A percentile compares a stretch with the other conserved stretches of the same genome.
phyloP scores from a whole-genome alignment of 805 yeast genomes.

The Phaffomyces thermotolerans region DNA sequence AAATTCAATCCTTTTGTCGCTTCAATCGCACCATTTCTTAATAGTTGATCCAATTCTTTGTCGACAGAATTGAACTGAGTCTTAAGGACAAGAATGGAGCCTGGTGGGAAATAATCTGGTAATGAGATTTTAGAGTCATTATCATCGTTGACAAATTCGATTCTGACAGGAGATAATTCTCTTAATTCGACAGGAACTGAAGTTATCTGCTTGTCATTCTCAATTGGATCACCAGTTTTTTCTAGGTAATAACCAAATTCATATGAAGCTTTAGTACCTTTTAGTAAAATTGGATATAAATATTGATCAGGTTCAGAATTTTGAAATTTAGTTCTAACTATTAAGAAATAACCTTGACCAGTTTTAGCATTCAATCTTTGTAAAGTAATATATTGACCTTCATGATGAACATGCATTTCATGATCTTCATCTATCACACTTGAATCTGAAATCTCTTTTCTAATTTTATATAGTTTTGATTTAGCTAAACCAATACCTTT shows the following conservation, averaged over 20 bases:
- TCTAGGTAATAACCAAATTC: slow-evolving; percentile 53
- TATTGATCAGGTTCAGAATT: slow-evolving; percentile 36
- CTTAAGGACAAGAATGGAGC: slow-evolving; percentile 79
- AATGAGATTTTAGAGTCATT: slow-evolving; percentile 47
- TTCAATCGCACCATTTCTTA: slow-evolving; percentile 69
- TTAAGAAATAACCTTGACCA: slow-evolving; percentile 82
- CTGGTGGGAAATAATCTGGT: slow-evolving; percentile 71
- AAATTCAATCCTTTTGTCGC: slow-evolving; percentile 58
- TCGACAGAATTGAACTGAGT: slow-evolving; percentile 66
- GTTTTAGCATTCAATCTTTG: slow-evolving; percentile 78
- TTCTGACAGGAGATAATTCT: slow-evolving; percentile 42
- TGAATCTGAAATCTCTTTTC: slow-evolving; percentile 49
- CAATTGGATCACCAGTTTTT: slow-evolving; percentile 40
- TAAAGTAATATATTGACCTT: slow-evolving; percentile 84
- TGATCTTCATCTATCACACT: slow-evolving; percentile 45
- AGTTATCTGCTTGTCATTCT: slow-evolving; percentile 38
- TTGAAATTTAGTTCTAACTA: slow-evolving; percentile 77
- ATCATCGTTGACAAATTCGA: slow-evolving; percentile 32
- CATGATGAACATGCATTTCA: slow-evolving; percentile 92
- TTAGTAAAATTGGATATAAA: slow-evolving; percentile 49
- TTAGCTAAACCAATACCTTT: slow-evolving; percentile 77
- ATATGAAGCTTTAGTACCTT: slow-evolving; percentile 52
- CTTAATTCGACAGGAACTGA: slow-evolving; percentile 62
- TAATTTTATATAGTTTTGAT: slow-evolving; percentile 45
- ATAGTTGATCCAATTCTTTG: slow-evolving; percentile 51